These are phyloP conservation scores for Barbarea vulgaris DNA, from an alignment of 345 rosid genomes.

Conservation along the genomic window DNA sequence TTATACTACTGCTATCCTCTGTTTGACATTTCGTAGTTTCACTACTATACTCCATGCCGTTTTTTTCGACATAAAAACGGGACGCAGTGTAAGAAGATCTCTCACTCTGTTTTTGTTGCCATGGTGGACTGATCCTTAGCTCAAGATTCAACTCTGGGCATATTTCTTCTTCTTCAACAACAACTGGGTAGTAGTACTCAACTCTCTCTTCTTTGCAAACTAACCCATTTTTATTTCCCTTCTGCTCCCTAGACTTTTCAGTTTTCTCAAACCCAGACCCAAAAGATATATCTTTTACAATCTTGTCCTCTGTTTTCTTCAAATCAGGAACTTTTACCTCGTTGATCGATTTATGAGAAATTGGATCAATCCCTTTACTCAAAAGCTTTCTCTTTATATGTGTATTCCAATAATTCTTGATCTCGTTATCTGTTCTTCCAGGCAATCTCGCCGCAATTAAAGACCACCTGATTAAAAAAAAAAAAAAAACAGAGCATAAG, in stretches of 20 bases:
- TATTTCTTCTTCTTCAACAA: constrained; percentile 41
- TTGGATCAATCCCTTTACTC: constrained; percentile 77
- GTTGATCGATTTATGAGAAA: constrained; percentile 65
- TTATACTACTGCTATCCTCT: constrained; percentile 34
- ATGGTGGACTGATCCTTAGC: constrained; percentile 83
- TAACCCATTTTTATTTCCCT: constrained; percentile 28
- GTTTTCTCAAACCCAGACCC: constrained; percentile 17
- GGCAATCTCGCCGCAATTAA: constrained; percentile 80
- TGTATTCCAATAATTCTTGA: constrained; percentile 86
- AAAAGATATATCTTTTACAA: constrained; percentile 31
- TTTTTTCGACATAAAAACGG: constrained; percentile 56
- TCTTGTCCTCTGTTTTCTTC: constrained; percentile 19
- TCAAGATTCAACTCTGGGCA: constrained; percentile 89
- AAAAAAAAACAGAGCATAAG: background rate
- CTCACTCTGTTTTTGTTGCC: constrained; percentile 42
- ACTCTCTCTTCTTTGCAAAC: constrained; percentile 47
- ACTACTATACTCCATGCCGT: constrained; percentile 64
- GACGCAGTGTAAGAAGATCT: constrained; percentile 48
- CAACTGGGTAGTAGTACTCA: constrained; percentile 49
- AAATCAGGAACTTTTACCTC: constrained; percentile 25
- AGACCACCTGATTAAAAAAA: constrained; percentile 58
- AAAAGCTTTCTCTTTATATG: constrained; percentile 78
- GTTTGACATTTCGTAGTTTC: constrained; percentile 35
- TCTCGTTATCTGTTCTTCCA: constrained; percentile 86
- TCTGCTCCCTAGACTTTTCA: constrained; percentile 7